Evolutionary conservation across 495 filamentous ascomycete genomes (phyloP).

Genomic region (Talaromyces liani): DNA sequence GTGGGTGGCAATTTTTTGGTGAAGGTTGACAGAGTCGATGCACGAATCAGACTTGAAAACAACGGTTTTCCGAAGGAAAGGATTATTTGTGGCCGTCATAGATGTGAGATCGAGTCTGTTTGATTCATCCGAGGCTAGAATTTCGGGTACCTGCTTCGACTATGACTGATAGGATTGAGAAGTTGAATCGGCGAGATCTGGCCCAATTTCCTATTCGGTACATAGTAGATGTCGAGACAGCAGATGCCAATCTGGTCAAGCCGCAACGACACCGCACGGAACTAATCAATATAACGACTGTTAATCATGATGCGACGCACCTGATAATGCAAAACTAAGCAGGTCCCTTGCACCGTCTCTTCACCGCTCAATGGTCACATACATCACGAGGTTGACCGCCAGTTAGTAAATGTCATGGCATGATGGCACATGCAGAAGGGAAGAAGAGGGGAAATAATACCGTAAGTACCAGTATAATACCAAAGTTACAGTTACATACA

Average conservation of each 20-base stretch:
- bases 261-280: background rate
- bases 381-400: background rate
- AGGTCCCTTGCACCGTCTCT: background rate
- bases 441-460: too few relatives aligned
- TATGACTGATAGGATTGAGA: background rate
- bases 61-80: background rate
- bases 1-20: background rate
- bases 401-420: background rate
- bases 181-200: background rate
- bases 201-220: background rate
- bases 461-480: background rate
- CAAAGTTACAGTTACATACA: background rate
- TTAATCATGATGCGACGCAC: background rate
- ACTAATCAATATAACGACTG: background rate
- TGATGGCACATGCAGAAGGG: background rate
- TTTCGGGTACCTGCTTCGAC: conserved; percentile 3
- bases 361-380: background rate
- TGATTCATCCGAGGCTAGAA: background rate
- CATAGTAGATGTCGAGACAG: too few relatives aligned
- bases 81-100: background rate
- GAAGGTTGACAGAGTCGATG: too few relatives aligned
- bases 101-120: background rate
- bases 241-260: too few relatives aligned
- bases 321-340: background rate
- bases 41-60: background rate